Conservation (phyloP, 2,329 filamentous ascomycete genomes). For the Didymella lethalis region DNA sequence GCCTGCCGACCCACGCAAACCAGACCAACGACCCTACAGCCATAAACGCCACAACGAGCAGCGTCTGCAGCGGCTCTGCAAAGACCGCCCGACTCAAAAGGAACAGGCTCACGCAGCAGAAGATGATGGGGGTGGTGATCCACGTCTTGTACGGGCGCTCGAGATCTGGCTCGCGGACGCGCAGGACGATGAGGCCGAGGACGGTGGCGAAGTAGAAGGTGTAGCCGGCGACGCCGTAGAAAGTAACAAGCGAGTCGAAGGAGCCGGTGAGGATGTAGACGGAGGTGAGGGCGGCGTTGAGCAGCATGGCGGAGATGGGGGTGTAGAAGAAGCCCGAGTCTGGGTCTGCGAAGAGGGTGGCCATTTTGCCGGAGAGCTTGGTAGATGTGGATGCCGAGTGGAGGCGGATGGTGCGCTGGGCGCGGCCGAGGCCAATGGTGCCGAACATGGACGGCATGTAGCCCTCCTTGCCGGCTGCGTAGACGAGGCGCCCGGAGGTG, state of each 20-base stretch:
- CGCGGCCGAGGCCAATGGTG: conserved; percentile 73
- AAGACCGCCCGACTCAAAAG: conserved; percentile 88
- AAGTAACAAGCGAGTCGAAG: conserved; percentile 90
- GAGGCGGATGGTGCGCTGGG: conserved; percentile 48
- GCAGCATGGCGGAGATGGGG: conserved; percentile 86
- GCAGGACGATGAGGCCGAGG: conserved; percentile 86
- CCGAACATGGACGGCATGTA: conserved; percentile 88
- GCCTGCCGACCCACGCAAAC: conserved; percentile 79
- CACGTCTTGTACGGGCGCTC: conserved; percentile 94
- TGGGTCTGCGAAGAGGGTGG: conserved; percentile 57
- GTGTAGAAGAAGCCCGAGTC: conserved; percentile 90
- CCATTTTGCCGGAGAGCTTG: conserved; percentile 35
- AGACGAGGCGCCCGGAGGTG: conserved; percentile 89
- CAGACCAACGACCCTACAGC: conserved; percentile 85
- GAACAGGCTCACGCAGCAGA: conserved; percentile 97
- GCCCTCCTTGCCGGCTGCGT: conserved; percentile 93
- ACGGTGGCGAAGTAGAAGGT: conserved; percentile 98
- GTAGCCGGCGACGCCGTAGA: conserved; percentile 97
- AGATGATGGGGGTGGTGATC: conserved; percentile 97
- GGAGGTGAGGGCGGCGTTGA: conserved; percentile 78
- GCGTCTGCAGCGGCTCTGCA: conserved; percentile 86
- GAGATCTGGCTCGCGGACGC: conserved; percentile 84
- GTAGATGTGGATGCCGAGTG: conserved; percentile 31
- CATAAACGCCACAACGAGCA: conserved; percentile 87
- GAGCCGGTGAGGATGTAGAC: conserved; percentile 86